A percentile compares a stretch with the other conserved stretches of the same genome.
Evolutionary conservation across 192 early-diverging fungal species (phyloP).

Genomic region (Coemansia sp.): DNA sequence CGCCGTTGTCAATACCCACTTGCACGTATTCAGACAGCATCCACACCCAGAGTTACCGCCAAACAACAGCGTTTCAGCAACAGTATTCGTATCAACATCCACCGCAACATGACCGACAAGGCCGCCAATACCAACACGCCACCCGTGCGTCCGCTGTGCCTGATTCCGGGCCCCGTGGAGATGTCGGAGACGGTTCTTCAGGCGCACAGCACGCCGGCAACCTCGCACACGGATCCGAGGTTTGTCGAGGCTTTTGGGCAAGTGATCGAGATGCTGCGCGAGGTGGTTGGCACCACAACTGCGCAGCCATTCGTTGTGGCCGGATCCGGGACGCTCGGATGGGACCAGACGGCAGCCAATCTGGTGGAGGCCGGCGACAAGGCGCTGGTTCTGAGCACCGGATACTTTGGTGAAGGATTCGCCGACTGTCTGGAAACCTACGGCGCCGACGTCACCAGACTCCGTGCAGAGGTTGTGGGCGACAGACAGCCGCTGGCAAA

Average conservation of each 20-base stretch:
- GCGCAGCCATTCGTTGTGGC: conserved; percentile 94
- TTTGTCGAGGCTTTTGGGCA: conserved; percentile 89
- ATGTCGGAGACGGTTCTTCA: conserved; percentile 83
- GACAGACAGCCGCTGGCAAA: conserved; percentile 66
- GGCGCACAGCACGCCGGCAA: conserved; percentile 86
- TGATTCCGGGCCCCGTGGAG: conserved; percentile 97
- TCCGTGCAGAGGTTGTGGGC: conserved; percentile 70
- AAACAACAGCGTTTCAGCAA: neutral
- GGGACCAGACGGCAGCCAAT: conserved; percentile 95
- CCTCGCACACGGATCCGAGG: conserved; percentile 86
- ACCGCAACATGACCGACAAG: conserved; percentile 15
- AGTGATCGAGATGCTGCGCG: conserved; percentile 78
- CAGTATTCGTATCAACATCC: neutral
- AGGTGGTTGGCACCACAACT: conserved; percentile 73
- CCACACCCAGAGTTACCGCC: neutral
- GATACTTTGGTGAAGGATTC: conserved; percentile 96
- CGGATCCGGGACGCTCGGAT: conserved; percentile 95
- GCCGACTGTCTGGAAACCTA: conserved; percentile 88
- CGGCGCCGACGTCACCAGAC: conserved; percentile 79
- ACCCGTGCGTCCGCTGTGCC: conserved; percentile 76
- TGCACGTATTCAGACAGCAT: neutral
- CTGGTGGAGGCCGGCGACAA: conserved; percentile 84
- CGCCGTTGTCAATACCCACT: conserved; percentile 1
- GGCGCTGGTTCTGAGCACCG: conserved; percentile 86
- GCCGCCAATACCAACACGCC: neutral